Evolutionary conservation across 768 basidiomycete genomes (phyloP), one percentile per base, ranked within the genome.

Genomic region (Mrakia blollopis): DNA sequence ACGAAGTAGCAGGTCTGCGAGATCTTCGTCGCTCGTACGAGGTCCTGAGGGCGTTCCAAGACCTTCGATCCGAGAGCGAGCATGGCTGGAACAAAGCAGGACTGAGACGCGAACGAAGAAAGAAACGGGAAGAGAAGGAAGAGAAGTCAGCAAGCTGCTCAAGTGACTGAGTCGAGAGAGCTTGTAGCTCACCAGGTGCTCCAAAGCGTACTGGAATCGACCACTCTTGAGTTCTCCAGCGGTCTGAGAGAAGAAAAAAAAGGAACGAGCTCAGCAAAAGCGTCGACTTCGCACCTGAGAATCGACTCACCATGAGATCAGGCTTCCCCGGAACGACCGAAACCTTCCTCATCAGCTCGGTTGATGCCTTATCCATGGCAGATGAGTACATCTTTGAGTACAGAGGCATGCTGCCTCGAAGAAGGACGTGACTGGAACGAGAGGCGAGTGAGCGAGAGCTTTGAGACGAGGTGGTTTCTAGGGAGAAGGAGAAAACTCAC

Each of bases 1-100:
- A 77, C 35, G 28, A 63, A 77, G 57, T 77, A 77, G 65, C 76
- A 77, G 23, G 76, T 77, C 71, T 77, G 71, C 0, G 76, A 73
- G 65, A 77, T 54, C 28, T 32, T 72, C 47, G 72, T 63, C 11
- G 47, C 76, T 21, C 23, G n/a, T n/a, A 50, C 62, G 21, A 77
- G 63, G 13, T 77, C 76, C 14, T 54, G n/a, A 16, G 71, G 54
- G 32, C 76, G 76, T 25, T 60, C 25, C 21, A 77, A 72, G 23
- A 73, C 28, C 23, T 69, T 39, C 1, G 72, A 32, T 0, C 76
- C 76, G 9, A 77, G 44, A 9, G 70, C 76, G 25, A 77, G 23
- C 57, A 73, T 77, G 18, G 47, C 76, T 25, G 41, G 61, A 16
- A 47, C 44, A 32, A 72, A 72, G 35, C 70, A 77, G 13, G 61